phyloP scores from a whole-genome alignment of 2,329 filamentous ascomycete genomes.

The Trichoderma endophyticum region DNA sequence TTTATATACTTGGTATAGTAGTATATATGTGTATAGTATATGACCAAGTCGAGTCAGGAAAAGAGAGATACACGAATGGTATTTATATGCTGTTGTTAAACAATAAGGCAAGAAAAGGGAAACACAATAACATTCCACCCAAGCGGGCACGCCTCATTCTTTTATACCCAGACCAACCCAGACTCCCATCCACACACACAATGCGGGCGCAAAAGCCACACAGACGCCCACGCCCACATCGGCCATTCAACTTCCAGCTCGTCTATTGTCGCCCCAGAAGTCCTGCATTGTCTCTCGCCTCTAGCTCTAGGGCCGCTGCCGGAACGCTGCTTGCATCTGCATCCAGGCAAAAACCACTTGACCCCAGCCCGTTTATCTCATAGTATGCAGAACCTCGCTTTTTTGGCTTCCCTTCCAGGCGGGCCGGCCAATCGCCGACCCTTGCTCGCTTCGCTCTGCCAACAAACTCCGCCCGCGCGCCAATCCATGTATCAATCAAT shows the following conservation, averaged over 20 bases:
- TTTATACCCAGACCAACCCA: not conserved
- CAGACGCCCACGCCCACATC: not conserved
- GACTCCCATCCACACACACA: not conserved
- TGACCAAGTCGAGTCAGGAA: not conserved
- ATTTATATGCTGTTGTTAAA: not conserved
- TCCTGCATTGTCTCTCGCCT: not conserved
- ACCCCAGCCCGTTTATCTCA: not conserved
- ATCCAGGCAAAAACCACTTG: not conserved
- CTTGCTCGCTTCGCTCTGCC: not conserved
- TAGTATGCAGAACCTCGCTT: not conserved
- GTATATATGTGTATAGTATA: not conserved
- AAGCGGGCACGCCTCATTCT: conserved; percentile 1
- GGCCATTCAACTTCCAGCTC: not conserved
- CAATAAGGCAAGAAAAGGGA: not conserved
- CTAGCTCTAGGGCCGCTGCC: not conserved
- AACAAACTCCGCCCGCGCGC: not conserved
- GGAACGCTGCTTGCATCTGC: not conserved
- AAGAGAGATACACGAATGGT: not conserved
- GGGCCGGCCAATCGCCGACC: not conserved
- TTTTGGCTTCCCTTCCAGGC: not conserved
- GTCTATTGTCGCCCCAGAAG: not conserved
- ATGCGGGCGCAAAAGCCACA: not conserved
- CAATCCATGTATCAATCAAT: not conserved
- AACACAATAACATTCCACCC: not conserved
- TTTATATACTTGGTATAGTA: not conserved